Evolutionary conservation across 805 yeast species (phyloP).

Genomic region (Yamadazyma akitaensis): DNA sequence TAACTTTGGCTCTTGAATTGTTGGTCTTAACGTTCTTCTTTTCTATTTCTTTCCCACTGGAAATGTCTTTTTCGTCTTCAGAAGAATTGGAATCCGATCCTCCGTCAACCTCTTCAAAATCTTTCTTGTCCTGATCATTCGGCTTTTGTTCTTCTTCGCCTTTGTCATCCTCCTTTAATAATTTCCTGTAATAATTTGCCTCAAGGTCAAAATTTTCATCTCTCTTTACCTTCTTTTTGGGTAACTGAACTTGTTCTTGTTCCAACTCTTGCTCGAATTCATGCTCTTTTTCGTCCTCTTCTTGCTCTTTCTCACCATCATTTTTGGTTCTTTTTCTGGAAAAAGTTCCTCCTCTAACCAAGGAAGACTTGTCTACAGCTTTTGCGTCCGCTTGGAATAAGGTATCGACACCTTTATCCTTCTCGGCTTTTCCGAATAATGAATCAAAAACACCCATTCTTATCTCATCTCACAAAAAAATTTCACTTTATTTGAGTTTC

Average conservation of each 20-base stretch:
- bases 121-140: not conserved
- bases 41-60: slow-evolving; percentile 10
- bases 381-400: slow-evolving; percentile 31
- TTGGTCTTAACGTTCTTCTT: not conserved
- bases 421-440: slow-evolving; percentile 29
- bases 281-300: not conserved
- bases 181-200: slow-evolving; percentile 49
- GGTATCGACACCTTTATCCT: slow-evolving; percentile 27
- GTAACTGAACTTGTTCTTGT: slow-evolving; percentile 32
- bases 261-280: slow-evolving; percentile 20
- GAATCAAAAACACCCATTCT: slow-evolving; percentile 34
- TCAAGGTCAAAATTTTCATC: slow-evolving; percentile 48
- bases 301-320: not conserved
- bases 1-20: slow-evolving; percentile 38
- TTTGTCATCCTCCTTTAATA: slow-evolving; percentile 32
- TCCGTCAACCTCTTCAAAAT: slow-evolving; percentile 13
- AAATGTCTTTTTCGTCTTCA: slow-evolving; percentile 10
- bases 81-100: slow-evolving; percentile 7
- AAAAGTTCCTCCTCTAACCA: slow-evolving; percentile 21
- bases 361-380: slow-evolving; percentile 43
- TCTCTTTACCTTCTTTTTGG: slow-evolving; percentile 20
- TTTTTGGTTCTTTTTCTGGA: not conserved
- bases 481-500: not conserved
- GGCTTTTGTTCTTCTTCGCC: slow-evolving; percentile 6
- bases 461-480: slow-evolving; percentile 17